Evolutionary conservation across 495 filamentous ascomycete genomes (phyloP), one percentile per base, ranked within the genome.

Genomic region (Saxophila tyrrhenica): DNA sequence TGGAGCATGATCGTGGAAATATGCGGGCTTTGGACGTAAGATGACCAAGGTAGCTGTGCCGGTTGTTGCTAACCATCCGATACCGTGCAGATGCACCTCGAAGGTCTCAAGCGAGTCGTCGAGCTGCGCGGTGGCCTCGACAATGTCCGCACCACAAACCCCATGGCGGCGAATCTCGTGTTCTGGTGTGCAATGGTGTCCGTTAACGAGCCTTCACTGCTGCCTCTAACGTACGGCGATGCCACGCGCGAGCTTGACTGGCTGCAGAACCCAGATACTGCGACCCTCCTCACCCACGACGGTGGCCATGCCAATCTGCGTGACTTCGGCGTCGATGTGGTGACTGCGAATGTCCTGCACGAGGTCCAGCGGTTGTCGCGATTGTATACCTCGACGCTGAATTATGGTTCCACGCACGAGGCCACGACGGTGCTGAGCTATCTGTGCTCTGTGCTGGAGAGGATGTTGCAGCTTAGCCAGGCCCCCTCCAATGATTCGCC

Each of bases 151-250:
- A 17, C 20, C 20, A 52, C 48, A 16, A 56, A 52, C 24, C 24
- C 47, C 2, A 60, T 60, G 57, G 52, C 53, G 1, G 52, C 57
- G 2, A 60, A 60, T 39, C 32, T 56, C 32, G 52, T 55, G 2
- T 60, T 60, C 25, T 60, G 57, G 57, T 52, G 49, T 20, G 42
- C 53, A n/a, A 60, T 60, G 57, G 54, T 56, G 17, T 55, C 51
- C n/a, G 45, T 55, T 16, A 55, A 60, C 35, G 52, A 60, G 42
- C 49, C 52, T 17, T 21, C 13, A n/a, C 44, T 55, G 42, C 48
- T 60, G 19, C 57, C 57, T 0, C 8, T 60, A 15, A 25, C 48
- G 19, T 60, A 55, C 45, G 57, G 50, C 19, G 39, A 57, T 25
- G 1, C 10, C 15, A 25, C 29, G 1, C 17, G 23, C 16, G 47